Percentiles rank a stretch among this genome's conserved stretches.
phyloP scores from a whole-genome alignment of 202 grass and related monocot species.

The Eragrostis tef region DNA sequence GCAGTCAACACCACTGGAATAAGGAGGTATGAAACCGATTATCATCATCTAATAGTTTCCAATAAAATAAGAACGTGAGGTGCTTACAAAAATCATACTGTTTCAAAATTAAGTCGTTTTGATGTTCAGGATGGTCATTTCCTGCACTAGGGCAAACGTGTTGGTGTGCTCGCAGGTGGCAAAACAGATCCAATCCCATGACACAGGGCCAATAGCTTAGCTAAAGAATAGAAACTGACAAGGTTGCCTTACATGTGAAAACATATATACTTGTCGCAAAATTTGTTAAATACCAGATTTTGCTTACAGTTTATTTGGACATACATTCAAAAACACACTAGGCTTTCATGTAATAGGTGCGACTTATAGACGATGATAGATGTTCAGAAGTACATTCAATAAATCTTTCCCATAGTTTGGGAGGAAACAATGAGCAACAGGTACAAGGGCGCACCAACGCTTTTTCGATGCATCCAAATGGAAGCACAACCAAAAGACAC shows the following conservation, averaged over 20 bases:
- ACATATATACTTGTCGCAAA: not conserved
- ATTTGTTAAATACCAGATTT: not conserved
- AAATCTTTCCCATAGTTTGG: not conserved
- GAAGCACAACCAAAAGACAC: not conserved
- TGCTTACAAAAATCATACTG: constrained; percentile 1
- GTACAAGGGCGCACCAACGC: not conserved
- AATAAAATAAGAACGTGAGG: constrained; percentile 22
- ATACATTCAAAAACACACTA: not conserved
- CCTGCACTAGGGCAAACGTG: too few relatives aligned
- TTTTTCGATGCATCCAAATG: not conserved
- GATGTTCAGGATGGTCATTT: constrained; percentile 9
- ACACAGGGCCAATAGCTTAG: not conserved
- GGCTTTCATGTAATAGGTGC: not conserved
- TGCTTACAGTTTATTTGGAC: not conserved
- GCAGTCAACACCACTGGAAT: constrained; percentile 75
- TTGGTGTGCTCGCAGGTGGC: constrained; percentile 3
- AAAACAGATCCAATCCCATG: not conserved
- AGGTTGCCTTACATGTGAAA: not conserved
- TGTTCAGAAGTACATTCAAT: not conserved
- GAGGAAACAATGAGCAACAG: not conserved
- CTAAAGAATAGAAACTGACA: not conserved
- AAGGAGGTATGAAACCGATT: constrained; percentile 17
- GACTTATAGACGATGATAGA: not conserved
- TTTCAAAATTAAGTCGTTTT: constrained; percentile 25
- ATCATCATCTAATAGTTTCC: constrained; percentile 25